Evolutionary conservation across 441 rosid genomes (phyloP).

Genomic region (Eutrema salsugineum): DNA sequence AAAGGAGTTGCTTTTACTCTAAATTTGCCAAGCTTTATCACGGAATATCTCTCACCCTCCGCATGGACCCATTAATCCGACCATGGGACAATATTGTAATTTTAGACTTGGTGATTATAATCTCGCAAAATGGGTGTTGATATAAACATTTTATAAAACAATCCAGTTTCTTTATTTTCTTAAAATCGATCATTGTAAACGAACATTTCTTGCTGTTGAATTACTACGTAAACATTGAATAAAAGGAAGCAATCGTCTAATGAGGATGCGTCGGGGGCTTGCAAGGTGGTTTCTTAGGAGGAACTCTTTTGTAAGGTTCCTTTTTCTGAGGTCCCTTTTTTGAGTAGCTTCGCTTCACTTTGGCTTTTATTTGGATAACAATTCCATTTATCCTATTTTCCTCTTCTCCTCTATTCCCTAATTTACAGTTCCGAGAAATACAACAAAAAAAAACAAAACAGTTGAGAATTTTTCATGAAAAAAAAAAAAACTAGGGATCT

Average conservation of each 20-base stretch:
- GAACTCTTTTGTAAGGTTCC: background rate
- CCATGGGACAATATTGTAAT: no score
- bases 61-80: no score
- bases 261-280: background rate
- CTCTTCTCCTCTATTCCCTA: background rate
- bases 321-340: background rate
- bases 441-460: background rate
- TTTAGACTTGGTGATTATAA: no score
- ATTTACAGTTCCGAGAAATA: background rate
- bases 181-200: background rate
- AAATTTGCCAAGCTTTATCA: no score
- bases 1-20: no score
- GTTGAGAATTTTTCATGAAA: background rate
- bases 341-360: background rate
- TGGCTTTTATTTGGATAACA: conserved; percentile 1
- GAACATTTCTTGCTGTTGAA: background rate
- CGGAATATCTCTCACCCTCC: no score
- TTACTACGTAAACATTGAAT: background rate
- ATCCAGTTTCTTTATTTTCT: background rate
- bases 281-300: conserved; percentile 10
- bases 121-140: no score
- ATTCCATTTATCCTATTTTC: background rate
- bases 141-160: no score
- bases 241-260: background rate
- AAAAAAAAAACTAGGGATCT: background rate